phyloP scores from a whole-genome alignment of 2,329 filamentous ascomycete species.

The Botrytis hyacinthi region DNA sequence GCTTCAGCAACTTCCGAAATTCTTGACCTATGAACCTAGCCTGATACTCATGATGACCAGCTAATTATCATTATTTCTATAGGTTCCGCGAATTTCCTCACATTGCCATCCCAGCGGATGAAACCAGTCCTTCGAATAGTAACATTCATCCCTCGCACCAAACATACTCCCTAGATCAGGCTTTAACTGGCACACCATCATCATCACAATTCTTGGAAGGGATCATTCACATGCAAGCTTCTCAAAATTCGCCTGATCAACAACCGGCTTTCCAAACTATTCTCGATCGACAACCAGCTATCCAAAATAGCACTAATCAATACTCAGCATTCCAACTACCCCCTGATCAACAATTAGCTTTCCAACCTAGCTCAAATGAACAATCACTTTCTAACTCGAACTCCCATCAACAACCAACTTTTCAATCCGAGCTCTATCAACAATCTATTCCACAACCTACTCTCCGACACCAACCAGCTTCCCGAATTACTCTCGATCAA shows the following conservation, averaged over 20 bases:
- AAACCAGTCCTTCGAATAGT: background rate
- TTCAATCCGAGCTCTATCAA: background rate
- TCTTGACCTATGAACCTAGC: background rate
- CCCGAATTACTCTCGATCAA: background rate
- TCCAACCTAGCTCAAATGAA: too few relatives aligned
- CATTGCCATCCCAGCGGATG: background rate
- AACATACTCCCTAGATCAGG: background rate
- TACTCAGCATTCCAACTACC: too few relatives aligned
- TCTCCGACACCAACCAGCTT: too few relatives aligned
- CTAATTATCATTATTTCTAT: background rate
- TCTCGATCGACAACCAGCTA: background rate
- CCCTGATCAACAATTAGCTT: too few relatives aligned
- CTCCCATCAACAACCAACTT: background rate
- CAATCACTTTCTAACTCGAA: background rate
- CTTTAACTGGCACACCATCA: background rate
- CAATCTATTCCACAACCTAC: too few relatives aligned
- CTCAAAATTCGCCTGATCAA: background rate
- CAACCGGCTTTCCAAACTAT: background rate
- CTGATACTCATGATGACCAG: background rate
- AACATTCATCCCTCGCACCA: background rate
- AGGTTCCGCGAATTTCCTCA: background rate
- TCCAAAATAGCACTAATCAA: too few relatives aligned
- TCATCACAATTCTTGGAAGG: background rate
- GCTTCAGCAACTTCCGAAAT: background rate
- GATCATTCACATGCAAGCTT: background rate